These are phyloP conservation scores for Verticillium nubilum DNA, from an alignment of 2,329 filamentous ascomycete species.

Conservation along the genomic window DNA sequence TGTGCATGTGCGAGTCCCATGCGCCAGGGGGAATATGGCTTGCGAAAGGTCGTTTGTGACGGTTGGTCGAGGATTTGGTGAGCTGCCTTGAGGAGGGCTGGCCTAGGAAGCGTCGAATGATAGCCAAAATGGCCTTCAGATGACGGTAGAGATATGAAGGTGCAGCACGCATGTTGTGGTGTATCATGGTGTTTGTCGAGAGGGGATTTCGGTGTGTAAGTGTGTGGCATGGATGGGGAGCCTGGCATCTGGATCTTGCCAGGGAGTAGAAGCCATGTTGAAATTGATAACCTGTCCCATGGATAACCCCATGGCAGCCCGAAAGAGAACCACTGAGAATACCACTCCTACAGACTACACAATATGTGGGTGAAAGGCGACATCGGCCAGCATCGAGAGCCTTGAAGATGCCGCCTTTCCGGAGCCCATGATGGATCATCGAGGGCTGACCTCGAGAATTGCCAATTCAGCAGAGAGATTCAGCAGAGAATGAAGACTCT, in stretches of 20 bases:
- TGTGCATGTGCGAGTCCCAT: conserved; percentile 62
- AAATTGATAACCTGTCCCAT: not conserved
- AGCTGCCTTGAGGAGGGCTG: not conserved
- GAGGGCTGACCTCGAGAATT: too few species aligned
- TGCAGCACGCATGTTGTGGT: not conserved
- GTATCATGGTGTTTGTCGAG: not conserved
- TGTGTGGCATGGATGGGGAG: not conserved
- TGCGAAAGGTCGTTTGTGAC: conserved; percentile 6
- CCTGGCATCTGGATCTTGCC: not conserved
- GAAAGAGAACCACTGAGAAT: not conserved
- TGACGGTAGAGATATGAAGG: conserved; percentile 1
- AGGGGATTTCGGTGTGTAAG: not conserved
- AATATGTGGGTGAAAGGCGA: not conserved
- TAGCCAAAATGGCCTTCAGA: conserved; percentile 6
- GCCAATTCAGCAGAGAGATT: too few species aligned
- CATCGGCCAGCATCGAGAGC: not conserved
- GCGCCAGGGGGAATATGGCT: conserved; percentile 33
- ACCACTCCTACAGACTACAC: not conserved
- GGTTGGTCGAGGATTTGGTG: not conserved
- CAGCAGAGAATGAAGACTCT: not conserved
- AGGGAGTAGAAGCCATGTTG: not conserved
- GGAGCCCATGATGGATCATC: not conserved
- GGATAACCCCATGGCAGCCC: not conserved
- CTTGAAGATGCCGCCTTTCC: not conserved
- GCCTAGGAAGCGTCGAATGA: conserved; percentile 5